Percentiles rank a stretch among this genome's conserved stretches.
Conservation (phyloP, 176 grass and related monocot genomes). For the Phoenix roebelenii region DNA sequence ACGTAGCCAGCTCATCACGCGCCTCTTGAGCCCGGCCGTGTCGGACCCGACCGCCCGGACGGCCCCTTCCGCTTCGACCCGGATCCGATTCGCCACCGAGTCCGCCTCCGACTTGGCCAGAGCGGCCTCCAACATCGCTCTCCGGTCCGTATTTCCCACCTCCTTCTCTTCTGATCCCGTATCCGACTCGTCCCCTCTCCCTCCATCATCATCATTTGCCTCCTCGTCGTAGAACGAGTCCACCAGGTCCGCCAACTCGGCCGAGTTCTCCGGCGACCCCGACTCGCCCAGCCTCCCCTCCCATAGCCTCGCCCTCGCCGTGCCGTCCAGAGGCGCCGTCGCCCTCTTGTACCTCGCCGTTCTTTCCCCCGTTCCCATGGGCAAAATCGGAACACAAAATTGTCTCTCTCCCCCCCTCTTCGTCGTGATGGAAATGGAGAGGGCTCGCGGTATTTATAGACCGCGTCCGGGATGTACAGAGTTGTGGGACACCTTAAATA, state of each 20-base stretch:
- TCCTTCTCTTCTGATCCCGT: not conserved
- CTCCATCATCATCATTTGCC: constrained; percentile 1
- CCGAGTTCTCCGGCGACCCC: constrained; percentile 19
- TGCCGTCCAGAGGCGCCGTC: constrained; percentile 43
- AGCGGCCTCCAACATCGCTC: constrained; percentile 15
- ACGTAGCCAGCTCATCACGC: constrained; percentile 29
- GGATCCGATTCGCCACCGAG: constrained; percentile 24
- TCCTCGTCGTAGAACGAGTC: constrained; percentile 60
- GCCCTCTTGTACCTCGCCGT: constrained; percentile 36
- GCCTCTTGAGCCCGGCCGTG: constrained; percentile 20
- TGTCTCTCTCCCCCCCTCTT: no score
- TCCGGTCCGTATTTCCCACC: constrained; percentile 3
- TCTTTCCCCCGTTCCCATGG: no score
- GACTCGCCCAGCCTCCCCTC: constrained; percentile 18
- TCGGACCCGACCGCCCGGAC: constrained; percentile 14
- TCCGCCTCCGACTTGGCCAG: constrained; percentile 37
- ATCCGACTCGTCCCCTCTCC: not conserved
- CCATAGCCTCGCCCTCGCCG: constrained; percentile 43
- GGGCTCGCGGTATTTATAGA: no score
- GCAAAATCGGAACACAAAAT: no score
- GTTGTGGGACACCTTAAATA: no score
- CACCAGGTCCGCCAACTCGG: constrained; percentile 49
- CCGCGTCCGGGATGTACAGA: no score
- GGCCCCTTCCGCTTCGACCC: constrained; percentile 42
- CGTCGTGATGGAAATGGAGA: no score